phyloP scores from a whole-genome alignment of 192 early-diverging fungal genomes.

The Coemansia sp. region DNA sequence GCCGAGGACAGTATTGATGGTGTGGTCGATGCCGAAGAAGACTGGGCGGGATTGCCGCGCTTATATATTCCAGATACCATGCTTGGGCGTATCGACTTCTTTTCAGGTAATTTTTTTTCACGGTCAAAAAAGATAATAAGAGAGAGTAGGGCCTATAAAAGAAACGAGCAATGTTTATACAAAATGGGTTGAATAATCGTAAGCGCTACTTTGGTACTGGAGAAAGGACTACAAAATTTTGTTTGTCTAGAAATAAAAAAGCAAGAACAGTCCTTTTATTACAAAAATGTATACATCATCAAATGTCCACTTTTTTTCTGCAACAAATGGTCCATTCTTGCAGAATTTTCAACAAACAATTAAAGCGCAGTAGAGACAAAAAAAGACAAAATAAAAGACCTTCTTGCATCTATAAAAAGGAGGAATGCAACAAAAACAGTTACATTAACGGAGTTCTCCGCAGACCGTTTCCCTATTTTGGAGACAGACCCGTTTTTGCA shows the following conservation, averaged over 20 bases:
- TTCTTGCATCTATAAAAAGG: slow-evolving; percentile 2
- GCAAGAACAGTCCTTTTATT: too few species aligned
- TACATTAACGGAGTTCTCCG: background rate
- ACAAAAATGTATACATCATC: too few species aligned
- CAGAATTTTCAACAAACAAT: background rate
- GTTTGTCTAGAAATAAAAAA: too few species aligned
- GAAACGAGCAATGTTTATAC: too few species aligned
- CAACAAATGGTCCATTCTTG: background rate
- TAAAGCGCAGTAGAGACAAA: background rate
- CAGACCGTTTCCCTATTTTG: background rate
- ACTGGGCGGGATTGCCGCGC: slow-evolving; percentile 5
- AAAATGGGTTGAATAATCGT: too few species aligned
- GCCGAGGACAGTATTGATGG: slow-evolving; percentile 8
- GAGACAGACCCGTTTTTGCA: background rate
- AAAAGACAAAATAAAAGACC: background rate
- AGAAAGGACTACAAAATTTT: too few species aligned
- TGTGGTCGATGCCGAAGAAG: slow-evolving; percentile 14
- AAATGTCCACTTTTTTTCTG: slow-evolving; percentile 1
- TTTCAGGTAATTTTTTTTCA: too few species aligned
- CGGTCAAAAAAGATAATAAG: too few species aligned
- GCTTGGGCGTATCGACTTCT: background rate
- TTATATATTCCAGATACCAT: slow-evolving; percentile 36
- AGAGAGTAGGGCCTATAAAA: too few species aligned
- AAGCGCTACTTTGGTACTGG: too few species aligned
- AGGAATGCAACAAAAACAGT: slow-evolving; percentile 4